Evolutionary conservation across 768 basidiomycete species (phyloP).

Genomic region (Boletus reticuloceps): DNA sequence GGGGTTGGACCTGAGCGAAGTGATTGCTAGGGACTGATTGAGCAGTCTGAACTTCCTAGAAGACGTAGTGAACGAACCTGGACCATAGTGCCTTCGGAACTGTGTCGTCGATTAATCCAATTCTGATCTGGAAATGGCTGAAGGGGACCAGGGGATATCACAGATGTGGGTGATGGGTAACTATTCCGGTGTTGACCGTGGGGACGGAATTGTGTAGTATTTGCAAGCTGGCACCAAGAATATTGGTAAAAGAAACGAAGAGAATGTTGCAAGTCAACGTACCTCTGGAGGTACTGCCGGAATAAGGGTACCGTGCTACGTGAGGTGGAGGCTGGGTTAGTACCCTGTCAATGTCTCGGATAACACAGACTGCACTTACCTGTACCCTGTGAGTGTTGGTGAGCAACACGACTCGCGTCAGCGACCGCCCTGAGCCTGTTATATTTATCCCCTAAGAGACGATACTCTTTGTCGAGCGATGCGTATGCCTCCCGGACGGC

Average conservation of each 20-base stretch:
- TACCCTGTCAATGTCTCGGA: neutral
- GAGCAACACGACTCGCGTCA: conserved; percentile 2
- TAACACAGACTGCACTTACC: conserved; percentile 1
- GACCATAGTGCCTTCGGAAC: conserved; percentile 13
- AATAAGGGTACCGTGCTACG: neutral
- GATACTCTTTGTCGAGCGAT: conserved; percentile 22
- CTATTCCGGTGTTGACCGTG: conserved; percentile 5
- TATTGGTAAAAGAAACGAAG: neutral
- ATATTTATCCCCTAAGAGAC: conserved; percentile 22
- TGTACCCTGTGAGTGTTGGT: conserved; percentile 8
- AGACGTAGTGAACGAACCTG: conserved; percentile 18
- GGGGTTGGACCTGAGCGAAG: conserved; percentile 8
- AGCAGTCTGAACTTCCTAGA: neutral
- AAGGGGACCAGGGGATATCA: neutral
- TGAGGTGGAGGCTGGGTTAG: neutral
- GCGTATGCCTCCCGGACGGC: conserved; percentile 14
- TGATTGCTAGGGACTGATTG: conserved; percentile 8
- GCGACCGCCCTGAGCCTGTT: conserved; percentile 8
- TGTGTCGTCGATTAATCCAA: conserved; percentile 6
- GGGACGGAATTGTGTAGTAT: neutral
- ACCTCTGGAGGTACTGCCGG: conserved; percentile 14
- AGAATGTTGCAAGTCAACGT: neutral
- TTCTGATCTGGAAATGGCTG: conserved; percentile 6
- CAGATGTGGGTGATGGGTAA: conserved; percentile 6
- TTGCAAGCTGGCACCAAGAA: neutral